Evolutionary conservation across 352 stramenopile species (phyloP), one percentile per base, ranked within the genome.

Genomic region (Pythium volutum): DNA sequence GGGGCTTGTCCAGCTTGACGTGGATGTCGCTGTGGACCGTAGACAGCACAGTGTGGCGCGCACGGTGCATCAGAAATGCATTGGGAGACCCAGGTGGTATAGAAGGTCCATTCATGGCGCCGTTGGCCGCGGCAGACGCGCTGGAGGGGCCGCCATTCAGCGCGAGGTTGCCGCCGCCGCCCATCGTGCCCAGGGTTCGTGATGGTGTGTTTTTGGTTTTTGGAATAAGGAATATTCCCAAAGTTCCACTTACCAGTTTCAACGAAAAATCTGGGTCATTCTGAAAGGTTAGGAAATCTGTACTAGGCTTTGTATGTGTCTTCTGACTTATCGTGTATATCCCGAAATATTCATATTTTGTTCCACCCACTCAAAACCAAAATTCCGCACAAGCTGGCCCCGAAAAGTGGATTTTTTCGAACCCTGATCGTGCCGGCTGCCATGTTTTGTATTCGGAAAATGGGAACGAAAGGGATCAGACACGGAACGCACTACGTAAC

Each of bases 1-100:
- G 16, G 1, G 36, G 85, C 65, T 91, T 27, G 49, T 90, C 83
- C 52, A 87, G 73, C 49, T 71, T 79, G 43, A 81, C 79, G 51
- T 73, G 75, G 53, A 87, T 61, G 43, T 88, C 87, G 47, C 67
- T 71, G 64, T 87, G 64, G 41, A 68, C 50, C 10, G 61, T 63
- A 23, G 62, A 66, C 3, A n/a, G 26, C 39, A 79, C 72, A 42
- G 77, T 12, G 18, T 47, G 31, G 25, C 55, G 38, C 25, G 6
- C 23, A 41, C 43, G 43, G 36, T 14, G 60, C 26, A 31, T 33
- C 36, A 31, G 42, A 33, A 39, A 34, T 18, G 22, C 26, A 26
- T 36, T 33, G 3, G 43, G 16, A 9, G 14, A 11, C 2, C 39
- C 25, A 11, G 51, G 34, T 4, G 52, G 51, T 16, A n/a, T 16